Evolutionary conservation across 768 basidiomycete genomes (phyloP).

Genomic region (Leccinum olivaceopallidum): DNA sequence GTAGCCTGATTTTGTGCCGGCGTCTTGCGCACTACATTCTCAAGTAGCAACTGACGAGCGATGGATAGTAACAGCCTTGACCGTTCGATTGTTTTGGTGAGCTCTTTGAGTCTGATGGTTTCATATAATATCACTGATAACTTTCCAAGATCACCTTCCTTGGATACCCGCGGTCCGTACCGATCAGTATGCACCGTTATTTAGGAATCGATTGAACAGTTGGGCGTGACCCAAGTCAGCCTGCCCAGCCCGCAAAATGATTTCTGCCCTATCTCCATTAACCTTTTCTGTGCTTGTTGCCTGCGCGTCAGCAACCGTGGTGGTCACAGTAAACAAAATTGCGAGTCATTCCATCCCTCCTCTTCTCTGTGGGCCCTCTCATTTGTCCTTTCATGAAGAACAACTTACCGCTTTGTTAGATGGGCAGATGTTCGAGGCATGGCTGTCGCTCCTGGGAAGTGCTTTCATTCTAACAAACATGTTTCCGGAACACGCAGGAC

Average conservation of each 20-base stretch:
- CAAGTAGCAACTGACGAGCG: no score
- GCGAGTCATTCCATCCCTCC: conserved; percentile 54
- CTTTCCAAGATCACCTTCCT: background rate
- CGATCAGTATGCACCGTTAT: background rate
- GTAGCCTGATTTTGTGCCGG: no score
- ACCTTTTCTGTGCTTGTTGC: conserved; percentile 1
- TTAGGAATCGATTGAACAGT: background rate
- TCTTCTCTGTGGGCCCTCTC: conserved; percentile 45
- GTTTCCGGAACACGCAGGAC: conserved; percentile 39
- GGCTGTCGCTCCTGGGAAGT: conserved; percentile 2
- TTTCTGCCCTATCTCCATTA: background rate
- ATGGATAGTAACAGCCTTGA: no score
- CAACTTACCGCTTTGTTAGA: conserved; percentile 29
- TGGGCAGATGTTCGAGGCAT: conserved; percentile 61
- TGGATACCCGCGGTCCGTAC: background rate
- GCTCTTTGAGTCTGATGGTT: no score
- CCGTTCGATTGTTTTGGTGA: no score
- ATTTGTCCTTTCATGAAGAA: background rate
- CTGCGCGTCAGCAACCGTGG: conserved; percentile 18
- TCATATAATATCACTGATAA: background rate
- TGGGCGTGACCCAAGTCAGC: background rate
- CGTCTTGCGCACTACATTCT: no score
- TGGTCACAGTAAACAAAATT: conserved; percentile 44
- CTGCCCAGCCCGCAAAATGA: background rate
- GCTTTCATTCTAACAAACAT: background rate